Evolutionary conservation across 2,329 filamentous ascomycete species (phyloP).

Genomic region (Pestalotiopsis fici): DNA sequence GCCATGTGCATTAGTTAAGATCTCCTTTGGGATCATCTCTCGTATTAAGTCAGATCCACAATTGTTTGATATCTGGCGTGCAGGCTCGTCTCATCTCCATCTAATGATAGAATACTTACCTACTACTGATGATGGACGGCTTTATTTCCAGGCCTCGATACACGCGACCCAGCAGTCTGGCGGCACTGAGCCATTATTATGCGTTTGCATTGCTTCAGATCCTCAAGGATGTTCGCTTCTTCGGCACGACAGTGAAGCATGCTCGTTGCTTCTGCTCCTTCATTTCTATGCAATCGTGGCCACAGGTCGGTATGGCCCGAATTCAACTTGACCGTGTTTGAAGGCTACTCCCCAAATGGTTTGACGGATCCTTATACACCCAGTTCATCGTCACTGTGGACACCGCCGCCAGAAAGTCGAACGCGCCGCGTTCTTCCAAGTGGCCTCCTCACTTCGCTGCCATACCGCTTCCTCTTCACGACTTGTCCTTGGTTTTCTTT

Average conservation of each 20-base stretch:
- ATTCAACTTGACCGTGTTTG: background rate
- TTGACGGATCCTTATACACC: conserved; percentile 15
- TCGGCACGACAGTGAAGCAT: background rate
- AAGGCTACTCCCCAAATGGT: background rate
- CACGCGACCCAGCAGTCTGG: background rate
- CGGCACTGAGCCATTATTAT: background rate
- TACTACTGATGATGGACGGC: background rate
- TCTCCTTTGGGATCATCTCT: background rate
- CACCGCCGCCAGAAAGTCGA: conserved; percentile 12
- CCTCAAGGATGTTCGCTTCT: background rate
- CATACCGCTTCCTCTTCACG: conserved; percentile 5
- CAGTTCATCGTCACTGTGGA: conserved; percentile 25
- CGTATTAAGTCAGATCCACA: background rate
- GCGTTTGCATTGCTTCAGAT: background rate
- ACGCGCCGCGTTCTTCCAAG: conserved; percentile 12
- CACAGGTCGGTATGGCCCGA: background rate
- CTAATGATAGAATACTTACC: background rate
- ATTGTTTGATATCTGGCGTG: background rate
- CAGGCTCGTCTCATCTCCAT: background rate
- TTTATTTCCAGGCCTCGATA: background rate
- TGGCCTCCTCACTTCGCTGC: background rate
- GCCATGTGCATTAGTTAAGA: background rate
- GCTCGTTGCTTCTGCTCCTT: background rate
- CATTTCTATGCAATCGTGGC: background rate
- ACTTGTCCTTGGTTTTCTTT: conserved; percentile 17